Base-by-base conservation (phyloP, 805 yeast species). In the Cyberlindnera xishuangbannaensis region DNA sequence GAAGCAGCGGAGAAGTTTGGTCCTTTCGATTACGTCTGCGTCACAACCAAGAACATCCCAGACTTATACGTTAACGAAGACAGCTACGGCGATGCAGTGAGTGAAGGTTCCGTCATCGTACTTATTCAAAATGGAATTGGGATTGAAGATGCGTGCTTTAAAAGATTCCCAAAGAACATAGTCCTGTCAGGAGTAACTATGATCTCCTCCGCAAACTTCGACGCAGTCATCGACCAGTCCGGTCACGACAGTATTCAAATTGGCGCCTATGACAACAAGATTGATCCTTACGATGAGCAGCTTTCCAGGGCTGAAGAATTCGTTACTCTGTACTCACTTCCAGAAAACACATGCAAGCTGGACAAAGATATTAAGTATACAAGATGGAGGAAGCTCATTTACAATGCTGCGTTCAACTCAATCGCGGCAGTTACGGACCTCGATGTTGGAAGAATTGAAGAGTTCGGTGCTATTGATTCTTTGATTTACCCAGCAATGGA, bases 401-500 rank as follows among this genome's bases (percentile, higher is more conserved):
- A 81, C 59, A 83, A 82, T 53, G 78, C 83, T 15, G 61, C 79
- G 1, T 62, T 76, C 50, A 83, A 83, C 58, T 69, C 87, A 6
- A 58, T 71, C 5, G 67, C 80, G 39, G 74, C 84, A 0, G 52
- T 79, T 29, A 70, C 79, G 2, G 69, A 70, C 11, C 55, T 75
- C 8, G 85, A 78, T 45, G 65, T 69, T n/a, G 82, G 79, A 14
- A 64, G 82, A 31, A 45, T 74, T 19, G 64, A 57, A 37, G 51
- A 62, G 19, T 53, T 67, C 17, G 76, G 75, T 5, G 65, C 67
- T 10, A 48, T 61, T 18, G 61, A 64, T 10, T 34, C 56, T 0
- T 43, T 74, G 12, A 54, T 69, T 7, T 42, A 58, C 23, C 85
- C 84, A 4, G 81, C 83, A 0, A 80, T 80, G 87, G 55, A 62